These are phyloP conservation scores for Penicillium vulpinum DNA, from an alignment of 2,329 filamentous ascomycete genomes.

Conservation along the genomic window DNA sequence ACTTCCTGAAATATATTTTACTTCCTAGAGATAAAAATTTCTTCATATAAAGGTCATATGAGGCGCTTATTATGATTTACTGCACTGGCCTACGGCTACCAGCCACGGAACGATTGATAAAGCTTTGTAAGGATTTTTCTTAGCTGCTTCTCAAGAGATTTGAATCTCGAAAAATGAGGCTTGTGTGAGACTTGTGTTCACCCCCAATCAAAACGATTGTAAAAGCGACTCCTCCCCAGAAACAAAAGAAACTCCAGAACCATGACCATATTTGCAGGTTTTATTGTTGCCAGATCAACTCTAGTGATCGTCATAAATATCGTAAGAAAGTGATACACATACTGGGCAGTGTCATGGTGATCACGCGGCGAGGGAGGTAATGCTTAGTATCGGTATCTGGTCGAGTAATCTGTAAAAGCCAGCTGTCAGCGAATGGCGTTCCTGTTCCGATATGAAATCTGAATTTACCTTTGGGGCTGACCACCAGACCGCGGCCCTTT, in stretches of 20 bases:
- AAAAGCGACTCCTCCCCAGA: not conserved
- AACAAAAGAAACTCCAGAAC: conserved; percentile 5
- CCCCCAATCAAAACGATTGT: not conserved
- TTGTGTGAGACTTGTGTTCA: not conserved
- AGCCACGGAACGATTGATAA: not conserved
- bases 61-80: not conserved
- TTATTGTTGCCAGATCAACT: conserved; percentile 6
- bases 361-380: not conserved
- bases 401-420: conserved; percentile 57
- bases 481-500: conserved; percentile 94
- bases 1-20: not conserved
- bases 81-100: not conserved
- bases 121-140: not conserved
- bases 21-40: not conserved
- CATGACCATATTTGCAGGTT: conserved; percentile 2
- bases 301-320: conserved; percentile 19
- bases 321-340: conserved; percentile 12
- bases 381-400: conserved; percentile 64
- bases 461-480: conserved; percentile 78
- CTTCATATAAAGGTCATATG: not conserved
- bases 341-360: conserved; percentile 1
- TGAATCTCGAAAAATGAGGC: not conserved
- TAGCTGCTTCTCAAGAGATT: not conserved
- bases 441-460: not conserved
- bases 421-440: conserved; percentile 1